These are phyloP conservation scores for Arxiozyma telluris DNA, from an alignment of 1,139 yeast species.

Conservation along the genomic window DNA sequence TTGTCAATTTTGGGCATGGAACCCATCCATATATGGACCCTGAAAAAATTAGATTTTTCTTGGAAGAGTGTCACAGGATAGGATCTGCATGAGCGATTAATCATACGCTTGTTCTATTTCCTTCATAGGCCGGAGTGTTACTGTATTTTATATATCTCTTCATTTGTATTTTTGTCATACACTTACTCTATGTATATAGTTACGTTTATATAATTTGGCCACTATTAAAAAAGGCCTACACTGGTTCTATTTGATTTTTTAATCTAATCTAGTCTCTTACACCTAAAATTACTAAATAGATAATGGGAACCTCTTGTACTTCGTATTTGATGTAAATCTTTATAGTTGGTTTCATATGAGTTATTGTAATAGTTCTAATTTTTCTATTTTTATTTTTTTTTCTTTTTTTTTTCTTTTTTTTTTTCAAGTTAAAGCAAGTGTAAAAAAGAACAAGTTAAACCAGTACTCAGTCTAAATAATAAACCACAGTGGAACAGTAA, in stretches of 20 bases:
- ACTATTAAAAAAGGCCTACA: too few species aligned
- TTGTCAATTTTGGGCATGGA: constrained; percentile 94
- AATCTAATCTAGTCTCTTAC: too few species aligned
- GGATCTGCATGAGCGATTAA: constrained; percentile 35
- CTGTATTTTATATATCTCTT: background rate
- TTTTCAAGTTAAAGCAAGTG: too few species aligned
- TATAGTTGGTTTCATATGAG: too few species aligned
- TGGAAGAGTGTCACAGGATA: constrained; percentile 77
- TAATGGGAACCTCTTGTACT: too few species aligned
- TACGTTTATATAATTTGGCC: background rate
- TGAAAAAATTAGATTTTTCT: constrained; percentile 71
- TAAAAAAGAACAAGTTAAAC: too few species aligned
- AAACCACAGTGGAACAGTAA: background rate
- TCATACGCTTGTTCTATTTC: background rate
- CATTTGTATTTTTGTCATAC: background rate
- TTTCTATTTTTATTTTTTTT: too few species aligned
- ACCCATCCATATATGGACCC: constrained; percentile 97
- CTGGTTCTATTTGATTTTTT: background rate
- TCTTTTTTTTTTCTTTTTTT: too few species aligned
- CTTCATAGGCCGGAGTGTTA: background rate
- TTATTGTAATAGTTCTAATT: too few species aligned
- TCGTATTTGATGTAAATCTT: too few species aligned
- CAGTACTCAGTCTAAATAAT: too few species aligned
- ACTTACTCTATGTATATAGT: background rate
- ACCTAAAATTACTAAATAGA: too few species aligned